A percentile compares a stretch with the other conserved stretches of the same genome.
phyloP scores from a whole-genome alignment of 306 rosid genomes.

The Leucaena leucocephala region DNA sequence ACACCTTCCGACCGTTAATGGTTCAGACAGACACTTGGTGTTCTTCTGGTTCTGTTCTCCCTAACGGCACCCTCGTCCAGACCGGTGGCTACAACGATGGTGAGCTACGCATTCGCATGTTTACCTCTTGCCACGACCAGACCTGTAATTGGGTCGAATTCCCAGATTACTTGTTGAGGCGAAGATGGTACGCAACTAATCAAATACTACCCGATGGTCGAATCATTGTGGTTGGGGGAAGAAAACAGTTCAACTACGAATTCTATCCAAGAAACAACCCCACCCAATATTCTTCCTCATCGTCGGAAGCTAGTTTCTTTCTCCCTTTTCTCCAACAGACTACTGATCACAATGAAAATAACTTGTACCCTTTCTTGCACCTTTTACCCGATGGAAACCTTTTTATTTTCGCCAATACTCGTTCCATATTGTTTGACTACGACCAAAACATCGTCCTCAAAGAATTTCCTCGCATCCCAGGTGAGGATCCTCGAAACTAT shows the following conservation, averaged over 20 bases:
- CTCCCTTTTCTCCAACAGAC: slow-evolving; percentile 58
- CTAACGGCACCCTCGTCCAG: slow-evolving; percentile 73
- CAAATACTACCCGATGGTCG: slow-evolving; percentile 77
- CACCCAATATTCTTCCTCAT: background rate
- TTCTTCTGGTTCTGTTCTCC: slow-evolving; percentile 73
- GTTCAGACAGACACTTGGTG: slow-evolving; percentile 82
- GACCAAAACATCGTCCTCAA: slow-evolving; percentile 49
- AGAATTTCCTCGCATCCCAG: slow-evolving; percentile 65
- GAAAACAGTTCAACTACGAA: slow-evolving; percentile 75
- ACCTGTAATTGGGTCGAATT: slow-evolving; percentile 77
- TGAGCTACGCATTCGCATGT: slow-evolving; percentile 53
- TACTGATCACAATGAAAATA: slow-evolving; percentile 58
- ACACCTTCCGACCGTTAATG: slow-evolving; percentile 61
- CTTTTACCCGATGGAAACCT: slow-evolving; percentile 85
- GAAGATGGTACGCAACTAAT: slow-evolving; percentile 88
- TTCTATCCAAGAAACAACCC: slow-evolving; percentile 49
- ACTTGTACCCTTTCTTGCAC: slow-evolving; percentile 78
- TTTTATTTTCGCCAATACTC: slow-evolving; percentile 74
- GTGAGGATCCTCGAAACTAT: slow-evolving; percentile 68
- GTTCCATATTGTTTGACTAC: slow-evolving; percentile 60
- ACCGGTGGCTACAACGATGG: slow-evolving; percentile 86
- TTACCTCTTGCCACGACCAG: slow-evolving; percentile 58
- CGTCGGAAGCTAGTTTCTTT: background rate
- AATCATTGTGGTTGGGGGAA: slow-evolving; percentile 71
- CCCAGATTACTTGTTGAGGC: slow-evolving; percentile 43